Percentiles rank a stretch among this genome's conserved stretches.
phyloP scores from a whole-genome alignment of 257 asterid species.

The Salvia splendens region DNA sequence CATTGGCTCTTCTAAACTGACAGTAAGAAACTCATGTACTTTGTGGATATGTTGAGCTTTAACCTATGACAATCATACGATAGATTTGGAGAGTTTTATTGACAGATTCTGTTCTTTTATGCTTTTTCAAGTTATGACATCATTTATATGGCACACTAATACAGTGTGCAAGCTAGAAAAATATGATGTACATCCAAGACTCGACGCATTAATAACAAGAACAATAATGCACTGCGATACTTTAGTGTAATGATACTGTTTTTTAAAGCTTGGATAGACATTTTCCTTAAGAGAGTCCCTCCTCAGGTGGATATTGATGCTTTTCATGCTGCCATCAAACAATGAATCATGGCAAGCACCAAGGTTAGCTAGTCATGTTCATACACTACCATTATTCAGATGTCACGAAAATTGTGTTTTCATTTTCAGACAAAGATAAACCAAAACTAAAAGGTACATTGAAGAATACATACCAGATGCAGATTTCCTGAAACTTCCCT shows the following conservation, averaged over 20 bases:
- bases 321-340: no score
- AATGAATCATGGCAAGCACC: neutral
- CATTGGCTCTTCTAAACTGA: neutral
- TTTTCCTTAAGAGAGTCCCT: neutral
- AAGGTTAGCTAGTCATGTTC: conserved; percentile 12
- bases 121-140: neutral
- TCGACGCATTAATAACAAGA: neutral
- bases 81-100: neutral
- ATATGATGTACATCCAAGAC: conserved; percentile 14
- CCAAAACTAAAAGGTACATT: neutral
- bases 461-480: conserved; percentile 50
- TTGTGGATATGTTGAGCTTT: neutral
- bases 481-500: conserved; percentile 64
- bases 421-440: neutral
- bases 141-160: neutral
- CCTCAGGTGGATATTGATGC: no score
- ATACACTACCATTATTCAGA: neutral
- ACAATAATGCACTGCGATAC: neutral
- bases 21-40: neutral
- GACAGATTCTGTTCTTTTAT: neutral
- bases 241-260: neutral
- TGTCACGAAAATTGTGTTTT: neutral
- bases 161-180: conserved; percentile 1
- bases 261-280: neutral
- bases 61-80: neutral